These are phyloP conservation scores for Podochytrium sp. DNA, from an alignment of 192 early-diverging fungal genomes.

Conservation along the genomic window DNA sequence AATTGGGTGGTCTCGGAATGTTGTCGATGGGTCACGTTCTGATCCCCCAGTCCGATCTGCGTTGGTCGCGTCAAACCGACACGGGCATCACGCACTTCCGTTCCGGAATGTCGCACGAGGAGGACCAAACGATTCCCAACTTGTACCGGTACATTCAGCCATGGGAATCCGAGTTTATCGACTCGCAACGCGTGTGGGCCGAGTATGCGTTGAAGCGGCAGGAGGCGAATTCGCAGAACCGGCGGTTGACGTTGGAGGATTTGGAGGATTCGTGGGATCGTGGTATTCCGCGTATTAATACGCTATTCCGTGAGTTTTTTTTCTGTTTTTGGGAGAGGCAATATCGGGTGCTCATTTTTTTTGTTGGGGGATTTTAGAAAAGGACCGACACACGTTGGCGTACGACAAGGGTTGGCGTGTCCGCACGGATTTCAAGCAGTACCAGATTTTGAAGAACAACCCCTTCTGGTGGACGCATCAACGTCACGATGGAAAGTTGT, in stretches of 20 bases:
- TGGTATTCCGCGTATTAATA: slow-evolving; percentile 98
- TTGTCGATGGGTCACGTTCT: slow-evolving; percentile 98
- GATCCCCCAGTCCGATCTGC: slow-evolving; percentile 94
- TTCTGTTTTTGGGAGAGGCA: background rate
- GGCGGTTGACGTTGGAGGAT: slow-evolving; percentile 97
- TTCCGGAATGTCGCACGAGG: slow-evolving; percentile 96
- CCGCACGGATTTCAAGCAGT: slow-evolving; percentile 96
- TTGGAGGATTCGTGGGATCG: slow-evolving; percentile 98
- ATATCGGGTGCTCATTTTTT: too few relatives aligned
- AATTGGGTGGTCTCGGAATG: slow-evolving; percentile 97
- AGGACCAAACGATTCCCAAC: slow-evolving; percentile 96
- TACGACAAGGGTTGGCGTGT: slow-evolving; percentile 99
- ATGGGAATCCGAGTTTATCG: slow-evolving; percentile 99
- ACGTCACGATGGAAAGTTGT: slow-evolving; percentile 87
- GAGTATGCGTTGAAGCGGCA: slow-evolving; percentile 97
- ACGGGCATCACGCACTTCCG: slow-evolving; percentile 97
- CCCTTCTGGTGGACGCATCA: slow-evolving; percentile 94
- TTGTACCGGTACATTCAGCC: slow-evolving; percentile 97
- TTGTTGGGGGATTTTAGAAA: slow-evolving; percentile 43
- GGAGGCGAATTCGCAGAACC: slow-evolving; percentile 95
- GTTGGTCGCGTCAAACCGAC: slow-evolving; percentile 97
- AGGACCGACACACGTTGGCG: slow-evolving; percentile 97
- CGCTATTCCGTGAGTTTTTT: slow-evolving; percentile 73
- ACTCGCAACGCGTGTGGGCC: slow-evolving; percentile 98
- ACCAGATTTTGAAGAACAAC: slow-evolving; percentile 92